Base-by-base conservation (phyloP, 2,329 filamentous ascomycete genomes). In the Chaetoscypha palmicola region DNA sequence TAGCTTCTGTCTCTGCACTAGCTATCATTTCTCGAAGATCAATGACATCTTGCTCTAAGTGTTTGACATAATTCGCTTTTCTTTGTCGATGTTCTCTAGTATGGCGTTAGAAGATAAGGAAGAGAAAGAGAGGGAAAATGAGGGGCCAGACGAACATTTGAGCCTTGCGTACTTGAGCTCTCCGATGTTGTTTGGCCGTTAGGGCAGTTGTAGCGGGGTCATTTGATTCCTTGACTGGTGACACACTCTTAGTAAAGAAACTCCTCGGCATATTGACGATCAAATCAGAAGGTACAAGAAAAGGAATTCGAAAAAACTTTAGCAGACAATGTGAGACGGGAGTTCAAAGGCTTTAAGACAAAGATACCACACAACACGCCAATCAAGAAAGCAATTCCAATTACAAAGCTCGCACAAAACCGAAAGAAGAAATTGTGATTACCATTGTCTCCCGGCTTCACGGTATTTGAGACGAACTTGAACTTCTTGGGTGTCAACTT, bases 111-210 rank as follows among this genome's bases (percentile, higher is more conserved):
- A 31, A 31, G 2, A 23, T 5, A 33, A 32, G 22, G 11, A 16
- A 21, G 36, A 22, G 23, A 19, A 32, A n/a, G 17, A 11, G 10
- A 17, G 2, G 30, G 16, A 21, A n/a, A 12, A 3, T 10, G 10
- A 32, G 5, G 14, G 17, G 4, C 5, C 10, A 17, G 5, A 46
- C 48, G 33, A 9, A 60, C 58, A 53, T 55, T 41, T 60, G 58
- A 30, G 58, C 58, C 42, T 53, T 59, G 37, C 58, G 49, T n/a
- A 60, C 58, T 45, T 60, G 58, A 17, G 53, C 53, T 32, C 55
- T 46, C 19, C 58, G 48, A 24, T 54, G 49, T 48, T 58, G 51
- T 41, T 58, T 60, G 16, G 49, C 52, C 24, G 47, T 35, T 17
- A 51, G 9, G 17, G 45, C 40, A 11, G 54, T 39, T 1, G 43